Conservation (phyloP, 2,329 filamentous ascomycete genomes). For the Pyrenochaeta sp. region DNA sequence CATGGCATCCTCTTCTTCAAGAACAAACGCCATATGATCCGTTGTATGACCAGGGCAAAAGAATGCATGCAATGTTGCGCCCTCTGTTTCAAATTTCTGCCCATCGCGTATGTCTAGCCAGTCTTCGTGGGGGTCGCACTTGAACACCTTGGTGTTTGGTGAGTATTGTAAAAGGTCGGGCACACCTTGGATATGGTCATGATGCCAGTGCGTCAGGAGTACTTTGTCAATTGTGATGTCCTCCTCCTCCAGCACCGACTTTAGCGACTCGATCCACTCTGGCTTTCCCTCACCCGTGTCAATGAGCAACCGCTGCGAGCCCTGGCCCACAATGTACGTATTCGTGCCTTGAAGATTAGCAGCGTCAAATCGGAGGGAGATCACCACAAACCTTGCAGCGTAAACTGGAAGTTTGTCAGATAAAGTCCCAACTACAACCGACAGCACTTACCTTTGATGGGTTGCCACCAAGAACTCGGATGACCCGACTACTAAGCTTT, state of each 20-base stretch:
- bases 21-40: slow-evolving; percentile 82
- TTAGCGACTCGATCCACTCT: slow-evolving; percentile 74
- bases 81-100: slow-evolving; percentile 65
- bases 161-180: slow-evolving; percentile 70
- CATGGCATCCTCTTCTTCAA: slow-evolving; percentile 81
- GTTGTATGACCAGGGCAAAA: slow-evolving; percentile 78
- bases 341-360: slow-evolving; percentile 74
- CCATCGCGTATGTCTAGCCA: slow-evolving; percentile 66
- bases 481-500: slow-evolving; percentile 77
- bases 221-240: slow-evolving; percentile 72
- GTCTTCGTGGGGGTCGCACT: slow-evolving; percentile 63
- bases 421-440: neutral
- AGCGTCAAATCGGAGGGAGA: neutral
- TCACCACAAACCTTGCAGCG: slow-evolving; percentile 64
- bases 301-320: slow-evolving; percentile 76
- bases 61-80: slow-evolving; percentile 72
- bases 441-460: slow-evolving; percentile 73
- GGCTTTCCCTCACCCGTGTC: slow-evolving; percentile 87
- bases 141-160: slow-evolving; percentile 72
- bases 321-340: slow-evolving; percentile 89
- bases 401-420: slow-evolving; percentile 58
- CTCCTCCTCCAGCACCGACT: slow-evolving; percentile 71
- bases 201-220: slow-evolving; percentile 92
- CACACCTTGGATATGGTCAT: slow-evolving; percentile 83
- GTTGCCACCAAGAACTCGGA: slow-evolving; percentile 89